Evolutionary conservation across 805 yeast genomes (phyloP), one percentile per base, ranked within the genome.

Genomic region (Lipomyces spencermartinsiae): DNA sequence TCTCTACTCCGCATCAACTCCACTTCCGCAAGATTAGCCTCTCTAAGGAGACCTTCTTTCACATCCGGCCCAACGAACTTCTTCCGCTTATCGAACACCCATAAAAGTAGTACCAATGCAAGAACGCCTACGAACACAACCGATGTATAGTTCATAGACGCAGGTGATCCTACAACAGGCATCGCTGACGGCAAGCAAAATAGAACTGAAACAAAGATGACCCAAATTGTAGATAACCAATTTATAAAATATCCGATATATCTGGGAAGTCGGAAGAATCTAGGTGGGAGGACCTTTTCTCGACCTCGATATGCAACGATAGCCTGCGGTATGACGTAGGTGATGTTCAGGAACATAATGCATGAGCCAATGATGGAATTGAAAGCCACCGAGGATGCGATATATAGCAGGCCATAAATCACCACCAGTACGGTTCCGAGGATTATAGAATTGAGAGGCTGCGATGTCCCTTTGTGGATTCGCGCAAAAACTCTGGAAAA

Each of bases 381-480:
- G 76, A 86, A 88, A 6, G 92, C 92, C 0, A 90, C 85, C 25
- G 86, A 81, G 4, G 91, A 87, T 2, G 87, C 91, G 80, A 89
- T 78, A 74, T 87, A 88, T 61, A 5, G 86, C 86, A 75, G 83
- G 81, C 81, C 86, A 81, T 37, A 78, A 77, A 67, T 85, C 81
- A 12, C 88, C 85, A 79, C 87, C 79, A 25, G 86, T 58, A 71
- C 87, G 87, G 43, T 33, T 16, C 61, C 61, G 31, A 58, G 54
- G 14, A 1, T 91, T 89, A 72, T 84, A 81, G 29, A 87, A 78
- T n/a, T 91, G 91, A 22, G 85, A 82, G 34, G 84, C 85, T 6
- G 85, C 5, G 12, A n/a, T 2, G 61, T 77, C 57, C 75, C 79
- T n/a, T 80, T 71, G 72, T 85, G 80, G 61, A 89, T 83, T 65